Base-by-base conservation (phyloP, 1,284 basidiomycete genomes). In the Limonomyces culmigenus region DNA sequence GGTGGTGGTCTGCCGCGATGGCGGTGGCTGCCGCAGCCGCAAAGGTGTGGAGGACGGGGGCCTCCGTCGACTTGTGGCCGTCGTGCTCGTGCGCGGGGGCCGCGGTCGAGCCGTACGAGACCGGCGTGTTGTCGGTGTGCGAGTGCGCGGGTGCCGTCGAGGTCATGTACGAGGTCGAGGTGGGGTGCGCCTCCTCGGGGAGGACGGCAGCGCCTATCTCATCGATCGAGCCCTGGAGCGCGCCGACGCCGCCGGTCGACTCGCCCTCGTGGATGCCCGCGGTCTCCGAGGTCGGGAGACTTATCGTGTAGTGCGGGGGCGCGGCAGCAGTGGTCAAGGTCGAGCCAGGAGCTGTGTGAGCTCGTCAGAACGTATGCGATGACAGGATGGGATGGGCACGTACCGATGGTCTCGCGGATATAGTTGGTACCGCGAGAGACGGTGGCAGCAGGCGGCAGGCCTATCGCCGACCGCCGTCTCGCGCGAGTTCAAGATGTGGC, bases 131-230 rank as follows among this genome's bases (percentile, higher is more conserved):
- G 5, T 20, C 14, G 14, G 29, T 39, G n/a, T n/a, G n/a, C n/a
- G n/a, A n/a, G n/a, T n/a, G n/a, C 20, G 30, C 29, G 10, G 23
- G 5, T 32, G 33, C 27, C 10, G 19, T 15, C n/a, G n/a, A n/a
- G n/a, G n/a, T n/a, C n/a, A n/a, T n/a, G n/a, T n/a, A n/a, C 8
- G 11, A 17, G 6, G 13, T 2, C n/a, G 15, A 19, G 16, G 12
- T 33, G 13, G 14, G 3, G 15, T 13, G 23, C n/a, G 42, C 35
- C 40, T 58, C 55, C 14, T 51, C 50, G 1, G 56, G 54, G 0
- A 54, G 43, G 20, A 44, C 44, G 3, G 53, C 54, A 18, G 55
- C 53, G 27, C 44, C 47, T 5, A 39, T 35, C 39, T 59, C 56
- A 29, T 43, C 44, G 3, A 38, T 34, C 1, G 30, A 36, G n/a